A percentile compares a stretch with the other conserved stretches of the same genome.
Conservation (phyloP, 805 yeast genomes). For the Kregervanrija fluxuum region DNA sequence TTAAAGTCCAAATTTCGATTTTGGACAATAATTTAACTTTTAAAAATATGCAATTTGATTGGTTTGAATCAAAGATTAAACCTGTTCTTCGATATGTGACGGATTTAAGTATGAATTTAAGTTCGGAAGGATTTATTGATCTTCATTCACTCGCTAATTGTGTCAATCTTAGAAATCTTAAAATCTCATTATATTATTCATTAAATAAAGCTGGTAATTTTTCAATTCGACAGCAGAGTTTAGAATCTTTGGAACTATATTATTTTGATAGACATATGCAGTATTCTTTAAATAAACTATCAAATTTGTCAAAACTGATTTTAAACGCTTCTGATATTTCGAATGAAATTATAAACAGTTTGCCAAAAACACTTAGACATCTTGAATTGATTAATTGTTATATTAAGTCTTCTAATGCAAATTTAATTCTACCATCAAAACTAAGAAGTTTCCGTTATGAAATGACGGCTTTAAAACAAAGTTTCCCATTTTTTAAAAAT, state of each 20-base stretch:
- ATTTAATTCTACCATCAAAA: background rate
- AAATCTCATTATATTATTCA: conserved; percentile 3
- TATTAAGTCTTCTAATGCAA: background rate
- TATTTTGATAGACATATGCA: conserved; percentile 3
- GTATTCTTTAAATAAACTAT: background rate
- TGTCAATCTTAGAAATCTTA: background rate
- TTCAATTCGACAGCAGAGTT: background rate
- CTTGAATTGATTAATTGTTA: conserved; percentile 1
- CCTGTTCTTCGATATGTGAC: conserved; percentile 1
- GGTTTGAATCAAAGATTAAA: conserved; percentile 1
- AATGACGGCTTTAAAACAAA: background rate
- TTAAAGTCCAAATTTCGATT: background rate
- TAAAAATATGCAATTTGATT: conserved; percentile 6
- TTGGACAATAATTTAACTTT: conserved; percentile 5
- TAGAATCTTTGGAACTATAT: background rate
- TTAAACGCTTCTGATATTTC: conserved; percentile 3
- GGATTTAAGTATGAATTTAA: conserved; percentile 3
- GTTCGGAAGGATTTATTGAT: conserved; percentile 1
- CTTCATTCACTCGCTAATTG: background rate
- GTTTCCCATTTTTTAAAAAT: conserved; percentile 3
- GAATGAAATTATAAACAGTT: background rate
- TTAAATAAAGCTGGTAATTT: conserved; percentile 2
- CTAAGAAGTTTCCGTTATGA: conserved; percentile 1
- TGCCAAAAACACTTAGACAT: background rate
- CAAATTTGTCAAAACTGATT: background rate